These are phyloP conservation scores for Ustilago esculenta DNA, from an alignment of 1,284 basidiomycete species.

Conservation along the genomic window DNA sequence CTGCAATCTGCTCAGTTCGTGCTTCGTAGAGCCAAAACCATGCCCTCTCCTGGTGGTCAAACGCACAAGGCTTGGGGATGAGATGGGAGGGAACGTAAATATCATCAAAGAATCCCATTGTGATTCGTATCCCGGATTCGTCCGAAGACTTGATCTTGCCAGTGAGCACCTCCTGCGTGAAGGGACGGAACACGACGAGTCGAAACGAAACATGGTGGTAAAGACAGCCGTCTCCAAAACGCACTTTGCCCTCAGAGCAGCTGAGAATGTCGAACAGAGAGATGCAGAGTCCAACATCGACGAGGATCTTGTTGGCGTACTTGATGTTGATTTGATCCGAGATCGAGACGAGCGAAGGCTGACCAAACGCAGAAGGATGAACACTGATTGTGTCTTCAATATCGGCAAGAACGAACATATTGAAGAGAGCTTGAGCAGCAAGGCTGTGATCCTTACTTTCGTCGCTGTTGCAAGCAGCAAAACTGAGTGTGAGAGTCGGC, in stretches of 20 bases:
- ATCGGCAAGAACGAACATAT: slow-evolving; percentile 59
- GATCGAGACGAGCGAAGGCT: slow-evolving; percentile 77
- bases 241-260: slow-evolving; percentile 87
- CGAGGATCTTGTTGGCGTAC: slow-evolving; percentile 91
- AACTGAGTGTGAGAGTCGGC: too few relatives aligned
- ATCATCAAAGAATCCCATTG: slow-evolving; percentile 92
- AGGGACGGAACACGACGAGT: slow-evolving; percentile 89
- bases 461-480: too few relatives aligned
- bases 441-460: too few relatives aligned
- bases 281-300: slow-evolving; percentile 88
- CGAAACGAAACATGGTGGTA: slow-evolving; percentile 96
- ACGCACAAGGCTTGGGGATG: slow-evolving; percentile 79
- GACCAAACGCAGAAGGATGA: slow-evolving; percentile 78
- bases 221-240: slow-evolving; percentile 91
- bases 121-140: slow-evolving; percentile 77
- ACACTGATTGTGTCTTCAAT: slow-evolving; percentile 79
- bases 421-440: background rate
- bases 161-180: slow-evolving; percentile 86
- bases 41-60: slow-evolving; percentile 69
- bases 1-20: slow-evolving; percentile 55
- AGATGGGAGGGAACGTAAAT: slow-evolving; percentile 78
- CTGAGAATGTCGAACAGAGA: slow-evolving; percentile 86
- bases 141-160: slow-evolving; percentile 80
- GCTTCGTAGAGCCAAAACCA: slow-evolving; percentile 68
- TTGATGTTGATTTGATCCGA: slow-evolving; percentile 86